phyloP scores from a whole-genome alignment of 305 asterid species.

The Plantago rigida region DNA sequence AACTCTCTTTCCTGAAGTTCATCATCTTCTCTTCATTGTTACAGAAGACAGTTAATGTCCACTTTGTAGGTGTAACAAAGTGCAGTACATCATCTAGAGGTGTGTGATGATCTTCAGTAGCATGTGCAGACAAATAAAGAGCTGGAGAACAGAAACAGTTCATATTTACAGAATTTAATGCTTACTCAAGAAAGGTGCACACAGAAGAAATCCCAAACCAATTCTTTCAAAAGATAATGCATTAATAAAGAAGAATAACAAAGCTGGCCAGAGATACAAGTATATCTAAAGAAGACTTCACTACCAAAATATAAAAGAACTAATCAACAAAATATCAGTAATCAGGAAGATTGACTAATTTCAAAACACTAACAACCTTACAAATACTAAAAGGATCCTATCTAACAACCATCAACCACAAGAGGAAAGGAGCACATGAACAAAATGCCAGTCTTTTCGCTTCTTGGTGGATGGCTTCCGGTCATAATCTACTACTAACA shows the following conservation, averaged over 20 bases:
- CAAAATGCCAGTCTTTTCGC: constrained; percentile 26
- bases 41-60: too few relatives aligned
- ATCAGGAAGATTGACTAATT: constrained; percentile 27
- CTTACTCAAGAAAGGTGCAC: too few relatives aligned
- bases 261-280: constrained; percentile 10
- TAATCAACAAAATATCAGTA: constrained; percentile 8
- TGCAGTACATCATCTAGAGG: too few relatives aligned
- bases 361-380: constrained; percentile 16
- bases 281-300: constrained; percentile 15
- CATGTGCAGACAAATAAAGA: too few relatives aligned
- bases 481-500: constrained; percentile 24
- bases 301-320: constrained; percentile 9
- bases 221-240: neutral
- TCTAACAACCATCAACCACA: constrained; percentile 34
- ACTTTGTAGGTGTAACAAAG: too few relatives aligned
- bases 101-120: too few relatives aligned
- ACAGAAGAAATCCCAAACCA: too few relatives aligned
- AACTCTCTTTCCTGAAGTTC: too few relatives aligned
- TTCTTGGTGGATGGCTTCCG: constrained; percentile 27
- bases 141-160: too few relatives aligned
- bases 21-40: too few relatives aligned
- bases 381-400: constrained; percentile 23
- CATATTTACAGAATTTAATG: too few relatives aligned
- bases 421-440: constrained; percentile 28
- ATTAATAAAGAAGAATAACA: constrained; percentile 1